Base-by-base conservation (phyloP, 345 rosid species). In the Populus alba region DNA sequence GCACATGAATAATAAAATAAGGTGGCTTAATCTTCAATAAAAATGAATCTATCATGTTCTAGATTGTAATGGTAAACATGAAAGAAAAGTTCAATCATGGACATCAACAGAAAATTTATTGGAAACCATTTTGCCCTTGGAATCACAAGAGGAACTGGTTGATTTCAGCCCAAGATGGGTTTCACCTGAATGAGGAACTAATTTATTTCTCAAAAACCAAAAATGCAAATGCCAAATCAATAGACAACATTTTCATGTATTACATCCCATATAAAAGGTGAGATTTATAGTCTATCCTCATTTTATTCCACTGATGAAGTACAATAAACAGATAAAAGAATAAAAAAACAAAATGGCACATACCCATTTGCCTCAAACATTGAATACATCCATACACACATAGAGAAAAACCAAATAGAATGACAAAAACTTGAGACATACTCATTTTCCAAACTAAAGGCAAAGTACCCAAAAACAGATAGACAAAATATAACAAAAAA, bases 311-410 rank as follows among this genome's bases (percentile, higher is more conserved):
- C 43, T 43, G 47, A 65, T 23, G 20, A 74, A 45, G 27, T 41
- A 65, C 77, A 41, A 15, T 20, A n/a, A 43, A 16, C 18, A 68
- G 16, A 18, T 43, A 18, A 39, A 11, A 59, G 29, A 69, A 29
- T 11, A 27, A 38, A 51, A 66, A 53, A 53, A 65, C 1, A 15
- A 59, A 70, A 43, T 27, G 38, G 35, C 11, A 63, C 23, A 45
- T 73, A 63, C 62, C 35, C 61, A 41, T 76, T 76, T 67, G n/a
- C 16, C 63, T 25, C 62, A 43, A 47, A 63, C 59, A 63, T 29
- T 3, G 27, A 45, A 45, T 5, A 45, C 25, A 65, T 3, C 1
- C 15, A 22, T 9, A 23, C 37, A 57, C 69, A 29, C 10, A n/a
- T 38, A 16, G 8, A 39, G 16, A 45, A 9, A 77, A 45, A 17